These are phyloP conservation scores for Phytophthora sp. DNA, from an alignment of 352 stramenopile species.

Conservation along the genomic window DNA sequence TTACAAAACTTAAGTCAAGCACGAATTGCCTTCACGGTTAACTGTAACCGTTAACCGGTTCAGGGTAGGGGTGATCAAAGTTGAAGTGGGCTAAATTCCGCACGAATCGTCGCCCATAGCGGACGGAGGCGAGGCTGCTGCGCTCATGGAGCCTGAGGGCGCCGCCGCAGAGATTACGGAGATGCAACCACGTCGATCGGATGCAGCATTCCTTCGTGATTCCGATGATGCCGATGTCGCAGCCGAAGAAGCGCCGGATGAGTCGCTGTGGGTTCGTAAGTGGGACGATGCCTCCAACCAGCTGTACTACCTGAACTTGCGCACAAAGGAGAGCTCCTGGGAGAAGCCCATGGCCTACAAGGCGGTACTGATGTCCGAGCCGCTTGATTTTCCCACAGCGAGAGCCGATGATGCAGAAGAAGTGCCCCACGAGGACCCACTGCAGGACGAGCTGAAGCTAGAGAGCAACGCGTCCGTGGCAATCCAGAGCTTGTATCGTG, in stretches of 20 bases:
- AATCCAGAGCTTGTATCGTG: slow-evolving; percentile 47
- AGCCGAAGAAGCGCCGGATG: background rate
- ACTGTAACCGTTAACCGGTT: slow-evolving; percentile 27
- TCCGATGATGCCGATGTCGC: background rate
- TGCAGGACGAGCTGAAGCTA: background rate
- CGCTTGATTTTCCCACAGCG: slow-evolving; percentile 12
- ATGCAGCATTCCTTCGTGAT: background rate
- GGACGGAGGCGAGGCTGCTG: background rate
- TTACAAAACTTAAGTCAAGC: slow-evolving; percentile 4
- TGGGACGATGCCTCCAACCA: slow-evolving; percentile 33
- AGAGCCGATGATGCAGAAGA: slow-evolving; percentile 4
- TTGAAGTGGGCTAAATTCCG: slow-evolving; percentile 31
- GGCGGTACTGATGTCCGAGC: slow-evolving; percentile 29
- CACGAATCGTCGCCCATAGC: slow-evolving; percentile 13
- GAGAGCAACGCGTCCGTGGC: slow-evolving; percentile 20
- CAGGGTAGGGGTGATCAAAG: too few relatives aligned
- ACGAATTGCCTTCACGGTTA: too few relatives aligned
- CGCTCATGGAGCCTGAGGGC: background rate
- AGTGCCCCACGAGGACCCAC: too few relatives aligned
- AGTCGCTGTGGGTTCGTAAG: slow-evolving; percentile 40
- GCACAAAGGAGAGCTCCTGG: slow-evolving; percentile 42
- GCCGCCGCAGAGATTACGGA: background rate
- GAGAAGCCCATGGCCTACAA: slow-evolving; percentile 36
- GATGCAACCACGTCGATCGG: background rate
- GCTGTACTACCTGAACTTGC: slow-evolving; percentile 47